A percentile compares a stretch with the other conserved stretches of the same genome.
Evolutionary conservation across 306 rosid species (phyloP).

Genomic region (Astragalus glycyphyllos): DNA sequence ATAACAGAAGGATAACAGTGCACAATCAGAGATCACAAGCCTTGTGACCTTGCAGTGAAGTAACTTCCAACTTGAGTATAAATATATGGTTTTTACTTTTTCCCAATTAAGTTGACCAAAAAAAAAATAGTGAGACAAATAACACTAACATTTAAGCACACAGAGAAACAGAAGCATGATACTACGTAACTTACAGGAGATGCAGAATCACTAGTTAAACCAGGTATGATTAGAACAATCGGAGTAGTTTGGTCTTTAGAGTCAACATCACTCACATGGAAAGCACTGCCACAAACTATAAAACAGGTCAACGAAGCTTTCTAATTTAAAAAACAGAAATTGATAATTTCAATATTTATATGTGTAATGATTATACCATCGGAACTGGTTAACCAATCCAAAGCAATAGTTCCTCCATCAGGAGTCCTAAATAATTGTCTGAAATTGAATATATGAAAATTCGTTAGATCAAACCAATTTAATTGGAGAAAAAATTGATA

Average conservation of each 20-base stretch:
- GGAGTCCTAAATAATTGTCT: slow-evolving; percentile 65
- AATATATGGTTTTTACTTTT: not conserved
- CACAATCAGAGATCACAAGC: slow-evolving; percentile 7
- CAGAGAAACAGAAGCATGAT: slow-evolving; percentile 7
- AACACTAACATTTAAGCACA: slow-evolving; percentile 17
- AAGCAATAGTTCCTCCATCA: slow-evolving; percentile 79
- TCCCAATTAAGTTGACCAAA: not conserved
- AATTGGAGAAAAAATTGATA: not conserved
- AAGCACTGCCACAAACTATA: slow-evolving; percentile 57
- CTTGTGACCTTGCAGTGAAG: slow-evolving; percentile 17
- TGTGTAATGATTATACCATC: slow-evolving; percentile 51
- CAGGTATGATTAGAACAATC: slow-evolving; percentile 77
- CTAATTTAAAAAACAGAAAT: slow-evolving; percentile 12
- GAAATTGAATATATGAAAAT: slow-evolving; percentile 27
- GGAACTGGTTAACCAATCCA: slow-evolving; percentile 66
- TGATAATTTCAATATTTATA: slow-evolving; percentile 31
- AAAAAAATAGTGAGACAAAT: not conserved
- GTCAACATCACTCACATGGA: slow-evolving; percentile 38
- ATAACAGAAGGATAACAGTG: not conserved
- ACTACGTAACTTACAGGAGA: slow-evolving; percentile 65
- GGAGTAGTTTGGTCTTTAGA: slow-evolving; percentile 65
- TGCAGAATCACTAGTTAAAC: slow-evolving; percentile 84
- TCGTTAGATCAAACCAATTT: slow-evolving; percentile 21
- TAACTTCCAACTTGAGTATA: slow-evolving; percentile 18
- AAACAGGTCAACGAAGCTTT: slow-evolving; percentile 34